A percentile compares a stretch with the other conserved stretches of the same genome.
phyloP scores from a whole-genome alignment of 192 early-diverging fungal genomes.

The Coemansia brasiliensis region DNA sequence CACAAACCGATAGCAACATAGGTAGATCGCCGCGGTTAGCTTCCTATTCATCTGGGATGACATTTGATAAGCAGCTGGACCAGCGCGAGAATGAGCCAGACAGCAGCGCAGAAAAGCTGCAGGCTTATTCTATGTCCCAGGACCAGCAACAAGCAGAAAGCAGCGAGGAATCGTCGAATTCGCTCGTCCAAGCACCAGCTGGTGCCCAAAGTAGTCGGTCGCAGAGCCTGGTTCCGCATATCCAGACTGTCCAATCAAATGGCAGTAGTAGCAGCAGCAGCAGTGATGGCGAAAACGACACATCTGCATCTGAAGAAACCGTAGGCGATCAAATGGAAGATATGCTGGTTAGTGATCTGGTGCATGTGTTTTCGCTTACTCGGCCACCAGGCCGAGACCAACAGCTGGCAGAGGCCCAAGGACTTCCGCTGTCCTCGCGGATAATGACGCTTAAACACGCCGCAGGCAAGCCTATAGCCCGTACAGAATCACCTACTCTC shows the following conservation, averaged over 20 bases:
- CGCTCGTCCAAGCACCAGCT: too few relatives aligned
- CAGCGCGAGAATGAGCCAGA: too few relatives aligned
- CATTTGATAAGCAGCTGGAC: too few relatives aligned
- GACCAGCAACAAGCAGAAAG: too few relatives aligned
- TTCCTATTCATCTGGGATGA: too few relatives aligned
- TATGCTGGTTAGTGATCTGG: conserved; percentile 28
- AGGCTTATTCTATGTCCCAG: too few relatives aligned
- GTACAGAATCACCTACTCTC: not conserved
- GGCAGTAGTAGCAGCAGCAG: not conserved
- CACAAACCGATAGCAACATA: too few relatives aligned
- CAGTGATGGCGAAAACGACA: not conserved
- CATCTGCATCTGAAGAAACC: not conserved
- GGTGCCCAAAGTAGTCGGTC: too few relatives aligned
- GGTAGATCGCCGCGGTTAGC: too few relatives aligned
- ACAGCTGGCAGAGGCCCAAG: conserved; percentile 49
- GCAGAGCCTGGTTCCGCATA: too few relatives aligned
- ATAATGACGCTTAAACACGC: conserved; percentile 10
- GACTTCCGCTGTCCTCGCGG: conserved; percentile 43
- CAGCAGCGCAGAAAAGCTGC: too few relatives aligned
- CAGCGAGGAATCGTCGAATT: too few relatives aligned
- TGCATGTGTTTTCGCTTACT: conserved; percentile 39
- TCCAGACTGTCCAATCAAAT: not conserved
- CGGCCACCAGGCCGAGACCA: conserved; percentile 24
- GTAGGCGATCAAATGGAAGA: conserved; percentile 6
- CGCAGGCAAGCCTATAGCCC: not conserved